phyloP scores from a whole-genome alignment of 116 monocot species.

The Trichopus zeylanicus region DNA sequence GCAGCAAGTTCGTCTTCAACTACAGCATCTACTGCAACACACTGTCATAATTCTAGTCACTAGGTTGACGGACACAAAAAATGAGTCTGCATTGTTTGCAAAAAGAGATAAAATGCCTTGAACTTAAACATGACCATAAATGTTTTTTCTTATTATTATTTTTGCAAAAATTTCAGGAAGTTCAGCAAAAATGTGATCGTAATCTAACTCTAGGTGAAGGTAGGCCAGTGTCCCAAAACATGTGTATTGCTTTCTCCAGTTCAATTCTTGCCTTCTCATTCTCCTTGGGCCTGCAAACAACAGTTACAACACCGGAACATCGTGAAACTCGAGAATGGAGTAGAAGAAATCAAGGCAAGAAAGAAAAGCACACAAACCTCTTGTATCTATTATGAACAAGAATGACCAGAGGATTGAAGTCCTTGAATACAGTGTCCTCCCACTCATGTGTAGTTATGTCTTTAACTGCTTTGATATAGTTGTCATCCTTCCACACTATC shows the following conservation, averaged over 20 bases:
- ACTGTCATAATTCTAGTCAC: constrained; percentile 27
- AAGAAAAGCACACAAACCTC: constrained; percentile 28
- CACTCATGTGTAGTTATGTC: constrained; percentile 64
- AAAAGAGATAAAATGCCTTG: too few relatives aligned
- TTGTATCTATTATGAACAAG: constrained; percentile 83
- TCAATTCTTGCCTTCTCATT: constrained; percentile 62
- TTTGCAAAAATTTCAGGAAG: too few relatives aligned
- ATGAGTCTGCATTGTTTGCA: too few relatives aligned
- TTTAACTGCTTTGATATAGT: constrained; percentile 68
- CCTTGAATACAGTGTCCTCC: constrained; percentile 78
- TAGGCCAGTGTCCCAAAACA: constrained; percentile 69
- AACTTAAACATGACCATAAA: too few relatives aligned
- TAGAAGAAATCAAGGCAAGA: not conserved
- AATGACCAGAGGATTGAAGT: constrained; percentile 81
- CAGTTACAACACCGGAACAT: not conserved
- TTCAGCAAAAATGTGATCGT: too few relatives aligned
- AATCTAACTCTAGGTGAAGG: constrained; percentile 88
- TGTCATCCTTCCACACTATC: constrained; percentile 85
- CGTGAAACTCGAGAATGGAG: too few relatives aligned
- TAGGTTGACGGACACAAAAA: too few relatives aligned
- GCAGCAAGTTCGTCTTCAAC: constrained; percentile 56
- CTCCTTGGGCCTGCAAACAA: constrained; percentile 48
- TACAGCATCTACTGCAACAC: constrained; percentile 84
- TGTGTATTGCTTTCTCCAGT: constrained; percentile 67
- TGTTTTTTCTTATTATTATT: not conserved